These are phyloP conservation scores for Dictyophora rubrovolvata DNA, from an alignment of 768 basidiomycete genomes.

Conservation along the genomic window DNA sequence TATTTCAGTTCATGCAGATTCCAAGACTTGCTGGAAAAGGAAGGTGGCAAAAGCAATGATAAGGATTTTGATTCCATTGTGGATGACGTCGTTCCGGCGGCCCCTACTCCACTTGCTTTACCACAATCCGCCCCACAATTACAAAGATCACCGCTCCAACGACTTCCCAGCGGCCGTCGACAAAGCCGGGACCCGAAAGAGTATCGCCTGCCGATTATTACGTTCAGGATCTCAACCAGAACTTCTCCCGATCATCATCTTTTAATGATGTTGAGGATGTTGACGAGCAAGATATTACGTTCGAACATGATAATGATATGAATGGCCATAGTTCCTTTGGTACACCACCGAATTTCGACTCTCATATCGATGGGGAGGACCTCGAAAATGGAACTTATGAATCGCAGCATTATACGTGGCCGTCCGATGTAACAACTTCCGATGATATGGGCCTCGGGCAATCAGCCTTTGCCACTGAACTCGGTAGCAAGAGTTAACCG, in stretches of 20 bases:
- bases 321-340: constrained; percentile 2
- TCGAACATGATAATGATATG: constrained; percentile 10
- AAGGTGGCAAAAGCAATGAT: constrained; percentile 31
- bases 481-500: no score
- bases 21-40: constrained; percentile 54
- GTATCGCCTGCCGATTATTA: constrained; percentile 9
- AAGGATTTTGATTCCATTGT: constrained; percentile 25
- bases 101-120: constrained; percentile 17
- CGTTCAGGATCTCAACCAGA: constrained; percentile 19
- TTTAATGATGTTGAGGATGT: constrained; percentile 25
- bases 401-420: background rate
- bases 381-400: background rate
- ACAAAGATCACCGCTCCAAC: constrained; percentile 2
- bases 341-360: constrained; percentile 17
- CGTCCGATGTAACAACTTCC: constrained; percentile 8
- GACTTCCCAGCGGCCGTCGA: constrained; percentile 9
- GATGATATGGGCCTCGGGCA: background rate
- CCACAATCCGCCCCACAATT: constrained; percentile 33
- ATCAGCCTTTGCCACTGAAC: no score
- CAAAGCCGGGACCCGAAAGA: constrained; percentile 5
- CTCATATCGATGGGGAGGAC: constrained; percentile 15
- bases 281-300: constrained; percentile 12
- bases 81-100: constrained; percentile 21
- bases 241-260: constrained; percentile 31
- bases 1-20: constrained; percentile 69